phyloP scores from a whole-genome alignment of 768 basidiomycete species.

The Holtermannia corniformis region DNA sequence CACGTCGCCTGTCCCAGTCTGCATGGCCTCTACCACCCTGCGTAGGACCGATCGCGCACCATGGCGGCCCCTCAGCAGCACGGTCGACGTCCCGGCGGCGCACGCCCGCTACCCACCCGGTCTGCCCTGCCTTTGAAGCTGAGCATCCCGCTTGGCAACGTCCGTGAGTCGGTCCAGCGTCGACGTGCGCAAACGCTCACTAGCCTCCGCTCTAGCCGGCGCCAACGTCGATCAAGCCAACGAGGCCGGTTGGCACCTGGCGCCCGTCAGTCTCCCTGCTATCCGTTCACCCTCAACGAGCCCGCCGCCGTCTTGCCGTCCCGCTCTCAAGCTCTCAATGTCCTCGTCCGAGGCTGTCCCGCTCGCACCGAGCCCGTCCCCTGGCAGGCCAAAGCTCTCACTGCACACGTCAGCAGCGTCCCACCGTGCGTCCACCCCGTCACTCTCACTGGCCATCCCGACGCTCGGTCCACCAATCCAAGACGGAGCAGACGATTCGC shows the following conservation, averaged over 20 bases:
- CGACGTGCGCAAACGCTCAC: not conserved
- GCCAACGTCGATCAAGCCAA: conserved; percentile 33
- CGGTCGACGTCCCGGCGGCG: conserved; percentile 23
- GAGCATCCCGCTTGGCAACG: conserved; percentile 38
- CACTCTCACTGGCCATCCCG: conserved; percentile 5
- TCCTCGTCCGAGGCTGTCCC: not conserved
- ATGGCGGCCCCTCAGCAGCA: conserved; percentile 9
- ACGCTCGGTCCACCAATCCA: not conserved
- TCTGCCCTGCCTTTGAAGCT: conserved; percentile 15
- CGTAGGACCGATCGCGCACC: no score
- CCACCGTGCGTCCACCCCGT: not conserved
- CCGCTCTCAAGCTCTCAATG: conserved; percentile 29
- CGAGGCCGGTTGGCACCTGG: conserved; percentile 30
- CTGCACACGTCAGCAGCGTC: not conserved
- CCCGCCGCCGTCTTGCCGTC: conserved; percentile 15
- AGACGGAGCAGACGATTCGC: not conserved
- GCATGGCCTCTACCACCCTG: no score
- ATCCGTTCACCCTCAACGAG: conserved; percentile 10
- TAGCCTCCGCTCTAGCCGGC: conserved; percentile 20
- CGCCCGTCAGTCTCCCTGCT: conserved; percentile 11
- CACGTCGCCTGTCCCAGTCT: no score
- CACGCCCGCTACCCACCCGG: conserved; percentile 17
- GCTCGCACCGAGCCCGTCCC: not conserved
- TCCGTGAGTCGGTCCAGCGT: conserved; percentile 32
- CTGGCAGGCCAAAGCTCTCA: not conserved